Evolutionary conservation across 305 asterid genomes (phyloP).

Genomic region (Rubia balearica): DNA sequence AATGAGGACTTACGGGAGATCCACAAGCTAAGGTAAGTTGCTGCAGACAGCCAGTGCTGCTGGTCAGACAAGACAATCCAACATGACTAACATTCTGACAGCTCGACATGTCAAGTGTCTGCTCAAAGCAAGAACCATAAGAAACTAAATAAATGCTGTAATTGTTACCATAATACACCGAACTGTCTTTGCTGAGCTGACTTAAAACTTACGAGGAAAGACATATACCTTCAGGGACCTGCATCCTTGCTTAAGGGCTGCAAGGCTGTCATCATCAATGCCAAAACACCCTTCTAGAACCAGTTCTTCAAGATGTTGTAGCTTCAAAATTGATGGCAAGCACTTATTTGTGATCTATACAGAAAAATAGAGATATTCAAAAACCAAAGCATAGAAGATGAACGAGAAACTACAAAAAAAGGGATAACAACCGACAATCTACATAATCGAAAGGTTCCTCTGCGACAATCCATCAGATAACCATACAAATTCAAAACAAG

Average conservation of each 20-base stretch:
- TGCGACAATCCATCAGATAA: neutral
- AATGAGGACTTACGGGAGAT: conserved; percentile 53
- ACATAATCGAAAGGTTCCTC: neutral
- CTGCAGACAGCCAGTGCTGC: conserved; percentile 48
- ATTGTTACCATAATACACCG: neutral
- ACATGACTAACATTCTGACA: conserved; percentile 73
- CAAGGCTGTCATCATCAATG: conserved; percentile 62
- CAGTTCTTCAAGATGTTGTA: conserved; percentile 67
- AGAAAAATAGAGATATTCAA: neutral
- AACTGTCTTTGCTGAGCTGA: neutral
- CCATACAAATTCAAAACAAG: neutral
- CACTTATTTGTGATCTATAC: conserved; percentile 64
- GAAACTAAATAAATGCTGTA: neutral
- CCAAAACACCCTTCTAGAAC: conserved; percentile 82
- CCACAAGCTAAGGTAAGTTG: conserved; percentile 65
- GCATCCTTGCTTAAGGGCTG: conserved; percentile 59
- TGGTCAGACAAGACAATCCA: conserved; percentile 71
- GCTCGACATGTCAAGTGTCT: conserved; percentile 68
- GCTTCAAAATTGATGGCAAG: conserved; percentile 52
- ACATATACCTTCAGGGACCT: conserved; percentile 73
- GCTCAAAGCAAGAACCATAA: conserved; percentile 10
- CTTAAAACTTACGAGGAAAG: neutral
- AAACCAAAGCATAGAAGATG: neutral
- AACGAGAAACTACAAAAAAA: neutral
- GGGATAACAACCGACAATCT: neutral